phyloP scores from a whole-genome alignment of 305 asterid genomes.

The Withania somnifera region DNA sequence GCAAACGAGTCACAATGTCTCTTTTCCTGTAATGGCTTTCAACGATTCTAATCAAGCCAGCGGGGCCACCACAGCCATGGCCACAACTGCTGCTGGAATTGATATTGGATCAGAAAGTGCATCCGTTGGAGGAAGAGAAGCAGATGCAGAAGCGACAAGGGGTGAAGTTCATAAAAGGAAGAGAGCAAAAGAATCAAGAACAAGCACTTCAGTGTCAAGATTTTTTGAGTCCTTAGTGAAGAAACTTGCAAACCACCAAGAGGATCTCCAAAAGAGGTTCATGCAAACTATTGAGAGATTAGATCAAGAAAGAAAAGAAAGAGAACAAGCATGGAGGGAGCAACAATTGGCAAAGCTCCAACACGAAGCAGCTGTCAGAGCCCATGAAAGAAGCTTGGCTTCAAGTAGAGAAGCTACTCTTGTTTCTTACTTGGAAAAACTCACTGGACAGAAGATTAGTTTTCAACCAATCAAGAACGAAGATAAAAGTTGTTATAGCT shows the following conservation, averaged over 20 bases:
- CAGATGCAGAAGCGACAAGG: not conserved
- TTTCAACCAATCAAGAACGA: conserved; percentile 15
- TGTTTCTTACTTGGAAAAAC: conserved; percentile 44
- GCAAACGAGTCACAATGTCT: not conserved
- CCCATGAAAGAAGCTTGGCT: conserved; percentile 33
- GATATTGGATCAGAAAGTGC: conserved; percentile 14
- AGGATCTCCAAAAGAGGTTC: conserved; percentile 34
- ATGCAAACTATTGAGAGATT: conserved; percentile 39
- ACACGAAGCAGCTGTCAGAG: conserved; percentile 26
- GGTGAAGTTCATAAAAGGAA: conserved; percentile 2
- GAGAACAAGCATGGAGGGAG: conserved; percentile 56
- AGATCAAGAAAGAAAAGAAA: conserved; percentile 40
- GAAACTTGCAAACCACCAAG: conserved; percentile 46
- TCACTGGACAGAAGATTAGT: conserved; percentile 38
- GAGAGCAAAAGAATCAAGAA: conserved; percentile 4
- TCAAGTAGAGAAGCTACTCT: conserved; percentile 37
- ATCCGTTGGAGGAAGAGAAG: not conserved
- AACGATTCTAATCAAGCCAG: not conserved
- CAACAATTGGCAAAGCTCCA: conserved; percentile 27
- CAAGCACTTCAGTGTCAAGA: conserved; percentile 16
- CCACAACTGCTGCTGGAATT: not conserved
- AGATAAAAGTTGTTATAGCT: not conserved
- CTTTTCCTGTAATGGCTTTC: not conserved
- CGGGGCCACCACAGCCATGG: not conserved
- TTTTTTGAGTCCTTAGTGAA: conserved; percentile 35